Evolutionary conservation across 208 protist genomes (phyloP).

Genomic region (Dictyostelium gargantuum): DNA sequence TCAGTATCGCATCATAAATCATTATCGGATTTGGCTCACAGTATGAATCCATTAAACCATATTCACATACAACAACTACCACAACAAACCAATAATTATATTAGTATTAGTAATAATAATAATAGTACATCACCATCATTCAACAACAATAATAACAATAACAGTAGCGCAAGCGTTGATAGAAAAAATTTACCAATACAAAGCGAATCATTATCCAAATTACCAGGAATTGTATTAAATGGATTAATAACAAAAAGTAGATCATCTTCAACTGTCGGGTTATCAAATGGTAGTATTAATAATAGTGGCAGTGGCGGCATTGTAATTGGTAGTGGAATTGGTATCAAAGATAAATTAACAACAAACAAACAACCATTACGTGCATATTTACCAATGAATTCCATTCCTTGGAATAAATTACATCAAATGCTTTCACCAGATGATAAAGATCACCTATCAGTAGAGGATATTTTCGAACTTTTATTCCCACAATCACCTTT

Average conservation of each 20-base stretch:
- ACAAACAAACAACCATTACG: background rate
- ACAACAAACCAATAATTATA: background rate
- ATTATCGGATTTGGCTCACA: background rate
- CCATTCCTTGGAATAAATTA: slow-evolving; percentile 5
- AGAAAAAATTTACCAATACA: background rate
- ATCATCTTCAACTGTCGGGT: background rate
- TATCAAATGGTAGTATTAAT: background rate
- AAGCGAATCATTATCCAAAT: background rate
- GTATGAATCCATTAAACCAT: background rate
- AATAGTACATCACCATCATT: background rate
- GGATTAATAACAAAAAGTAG: background rate
- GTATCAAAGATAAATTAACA: background rate
- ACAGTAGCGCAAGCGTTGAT: background rate
- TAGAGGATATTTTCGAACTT: slow-evolving; percentile 32
- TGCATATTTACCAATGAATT: background rate
- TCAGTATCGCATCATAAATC: slow-evolving; percentile 34
- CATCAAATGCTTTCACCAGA: slow-evolving; percentile 42
- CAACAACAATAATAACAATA: background rate
- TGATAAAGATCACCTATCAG: background rate
- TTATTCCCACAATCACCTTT: background rate
- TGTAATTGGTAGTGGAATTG: too few relatives aligned
- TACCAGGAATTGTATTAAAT: slow-evolving; percentile 1
- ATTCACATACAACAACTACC: background rate
- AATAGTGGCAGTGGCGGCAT: too few relatives aligned
- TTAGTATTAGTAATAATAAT: background rate